These are phyloP conservation scores for Gracilaria gracilis DNA, from an alignment of 23 red algal species.

Conservation along the genomic window DNA sequence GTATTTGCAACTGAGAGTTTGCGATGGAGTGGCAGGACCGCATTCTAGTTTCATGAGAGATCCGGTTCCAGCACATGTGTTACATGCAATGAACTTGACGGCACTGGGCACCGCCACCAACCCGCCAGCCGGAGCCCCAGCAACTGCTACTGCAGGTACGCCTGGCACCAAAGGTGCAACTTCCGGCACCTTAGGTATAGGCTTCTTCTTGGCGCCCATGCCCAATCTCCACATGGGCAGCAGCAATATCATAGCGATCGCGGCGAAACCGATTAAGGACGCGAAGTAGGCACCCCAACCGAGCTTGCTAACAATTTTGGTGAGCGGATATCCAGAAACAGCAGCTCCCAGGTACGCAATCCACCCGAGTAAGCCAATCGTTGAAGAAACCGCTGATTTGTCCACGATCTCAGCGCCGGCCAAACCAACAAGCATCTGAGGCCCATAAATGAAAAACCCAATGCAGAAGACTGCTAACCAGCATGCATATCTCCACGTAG, in stretches of 20 bases:
- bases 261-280: slow-evolving; percentile 82
- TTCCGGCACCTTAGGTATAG: slow-evolving; percentile 40
- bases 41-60: slow-evolving; percentile 87
- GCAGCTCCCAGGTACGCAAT: slow-evolving; percentile 97
- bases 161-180: slow-evolving; percentile 33
- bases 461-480: slow-evolving; percentile 92
- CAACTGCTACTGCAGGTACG: slow-evolving; percentile 14
- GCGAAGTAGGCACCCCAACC: slow-evolving; percentile 97
- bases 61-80: slow-evolving; percentile 87
- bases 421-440: slow-evolving; percentile 99
- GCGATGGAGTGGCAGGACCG: slow-evolving; percentile 95
- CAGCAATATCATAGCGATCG: slow-evolving; percentile 85
- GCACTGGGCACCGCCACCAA: slow-evolving; percentile 24
- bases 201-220: slow-evolving; percentile 81
- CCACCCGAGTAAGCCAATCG: slow-evolving; percentile 98
- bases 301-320: slow-evolving; percentile 79
- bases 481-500: slow-evolving; percentile 81
- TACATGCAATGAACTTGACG: slow-evolving; percentile 72
- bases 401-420: slow-evolving; percentile 96
- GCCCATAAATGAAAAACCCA: slow-evolving; percentile 99
- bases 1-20: slow-evolving; percentile 87
- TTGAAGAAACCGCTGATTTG: slow-evolving; percentile 86
- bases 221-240: slow-evolving; percentile 99
- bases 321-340: slow-evolving; percentile 95
- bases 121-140: slow-evolving; percentile 31